Evolutionary conservation across 768 basidiomycete species (phyloP).

Genomic region (Amyloporia xantha): DNA sequence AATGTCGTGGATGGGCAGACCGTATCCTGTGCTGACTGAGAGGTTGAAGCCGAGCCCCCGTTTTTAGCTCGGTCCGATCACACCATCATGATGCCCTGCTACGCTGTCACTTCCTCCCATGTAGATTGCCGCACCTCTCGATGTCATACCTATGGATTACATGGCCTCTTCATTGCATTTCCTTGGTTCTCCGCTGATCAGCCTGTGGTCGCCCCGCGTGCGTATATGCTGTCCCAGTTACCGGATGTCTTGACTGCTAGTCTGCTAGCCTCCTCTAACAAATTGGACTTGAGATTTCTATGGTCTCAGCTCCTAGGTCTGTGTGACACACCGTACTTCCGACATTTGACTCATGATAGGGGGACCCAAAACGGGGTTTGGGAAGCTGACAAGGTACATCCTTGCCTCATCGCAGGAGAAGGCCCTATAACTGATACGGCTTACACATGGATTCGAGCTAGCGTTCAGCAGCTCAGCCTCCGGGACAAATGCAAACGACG

Average conservation of each 20-base stretch:
- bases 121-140: neutral
- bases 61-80: neutral
- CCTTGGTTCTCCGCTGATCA: neutral
- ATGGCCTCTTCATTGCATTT: neutral
- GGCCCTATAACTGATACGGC: neutral
- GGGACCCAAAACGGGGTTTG: neutral
- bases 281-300: no score
- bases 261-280: no score
- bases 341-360: neutral
- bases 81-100: no score
- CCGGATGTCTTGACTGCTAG: no score
- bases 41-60: slow-evolving; percentile 20
- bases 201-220: neutral
- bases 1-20: slow-evolving; percentile 59
- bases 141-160: neutral
- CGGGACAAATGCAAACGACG: no score
- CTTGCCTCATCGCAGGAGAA: neutral
- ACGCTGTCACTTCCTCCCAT: no score
- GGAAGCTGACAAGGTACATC: neutral
- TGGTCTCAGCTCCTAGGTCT: no score
- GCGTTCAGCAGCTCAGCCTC: no score
- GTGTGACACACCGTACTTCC: no score
- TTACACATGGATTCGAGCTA: neutral
- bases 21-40: slow-evolving; percentile 47
- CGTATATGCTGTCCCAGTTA: neutral